Evolutionary conservation across 495 filamentous ascomycete species (phyloP).

Genomic region (Neurospora sp.): DNA sequence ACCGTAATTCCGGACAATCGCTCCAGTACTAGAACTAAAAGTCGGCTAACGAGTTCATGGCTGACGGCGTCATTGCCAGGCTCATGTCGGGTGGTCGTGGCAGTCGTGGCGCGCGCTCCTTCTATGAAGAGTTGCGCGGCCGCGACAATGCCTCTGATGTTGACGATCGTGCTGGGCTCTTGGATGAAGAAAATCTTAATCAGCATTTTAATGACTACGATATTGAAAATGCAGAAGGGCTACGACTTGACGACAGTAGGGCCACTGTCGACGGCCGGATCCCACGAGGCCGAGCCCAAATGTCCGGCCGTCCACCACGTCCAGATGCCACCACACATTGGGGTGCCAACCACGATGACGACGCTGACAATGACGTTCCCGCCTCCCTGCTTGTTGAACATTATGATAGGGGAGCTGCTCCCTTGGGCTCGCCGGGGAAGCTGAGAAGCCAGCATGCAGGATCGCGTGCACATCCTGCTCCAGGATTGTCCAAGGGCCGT

Average conservation of each 20-base stretch:
- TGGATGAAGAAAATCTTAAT: slow-evolving; percentile 60
- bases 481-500: slow-evolving; percentile 44
- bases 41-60: not conserved
- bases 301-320: slow-evolving; percentile 1
- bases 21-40: not conserved
- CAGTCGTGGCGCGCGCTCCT: slow-evolving; percentile 35
- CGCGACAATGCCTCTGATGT: slow-evolving; percentile 54
- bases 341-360: slow-evolving; percentile 42
- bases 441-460: slow-evolving; percentile 5
- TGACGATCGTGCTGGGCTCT: slow-evolving; percentile 57
- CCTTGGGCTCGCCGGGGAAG: slow-evolving; percentile 3
- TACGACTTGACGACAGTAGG: slow-evolving; percentile 56
- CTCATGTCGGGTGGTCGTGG: not conserved
- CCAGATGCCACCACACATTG: not conserved
- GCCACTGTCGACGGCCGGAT: slow-evolving; percentile 39
- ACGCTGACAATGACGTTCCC: slow-evolving; percentile 86
- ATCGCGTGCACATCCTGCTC: slow-evolving; percentile 20
- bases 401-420: slow-evolving; percentile 13
- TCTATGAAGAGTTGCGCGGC: slow-evolving; percentile 60
- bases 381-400: slow-evolving; percentile 75
- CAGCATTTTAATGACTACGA: slow-evolving; percentile 62
- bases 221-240: slow-evolving; percentile 48
- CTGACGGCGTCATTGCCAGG: not conserved
- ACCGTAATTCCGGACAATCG: not conserved
- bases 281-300: slow-evolving; percentile 4